Base-by-base conservation (phyloP, 441 rosid genomes). In the Brassica hybrid region DNA sequence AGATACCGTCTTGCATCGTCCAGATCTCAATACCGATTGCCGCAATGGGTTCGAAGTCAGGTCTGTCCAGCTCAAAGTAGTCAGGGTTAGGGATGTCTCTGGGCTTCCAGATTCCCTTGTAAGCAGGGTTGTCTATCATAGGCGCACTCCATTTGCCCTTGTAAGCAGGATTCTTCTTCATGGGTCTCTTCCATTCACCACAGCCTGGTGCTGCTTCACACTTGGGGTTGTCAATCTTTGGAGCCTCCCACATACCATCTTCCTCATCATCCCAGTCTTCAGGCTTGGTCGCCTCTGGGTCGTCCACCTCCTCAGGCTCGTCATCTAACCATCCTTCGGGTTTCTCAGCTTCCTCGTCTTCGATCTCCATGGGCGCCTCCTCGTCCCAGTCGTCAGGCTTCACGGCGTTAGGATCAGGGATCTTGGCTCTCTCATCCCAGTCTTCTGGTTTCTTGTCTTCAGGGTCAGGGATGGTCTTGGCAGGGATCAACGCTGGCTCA, bases 261-360 rank as follows among this genome's bases (percentile, higher is more conserved):
- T 95, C 99, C 79, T 95, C 99, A 1, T 95, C 99, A 81, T 93
- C 97, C 99, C 99, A 93, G 74, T 95, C 99, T 78, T 95, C 98
- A 6, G 99, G 98, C 76, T 95, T 95, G 65, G 92, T 71, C 11
- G 99, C 99, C 14, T 93, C 97, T 1, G 99, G 96, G 81, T 95
- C 99, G 41, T 95, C 96, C 2, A 95, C 79, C 83, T 93, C 99
- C 84, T 95, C 99, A 32, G 98, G 95, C 83, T 93, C 98, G 19
- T 93, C 97, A 70, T 93, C 97, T 63, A 95, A 79, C 99, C 98
- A 95, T 69, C 97, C 99, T 79, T 93, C 94, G 3, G 99, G 99
- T 86, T 95, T 93, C 84, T 80, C 93, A 61, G 99, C 98, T 1
- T 93, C 98, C 77, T 84, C 95, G 70, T 95, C 99, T 76, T 78